Percentiles rank a stretch among this genome's conserved stretches.
phyloP scores from a whole-genome alignment of 495 filamentous ascomycete genomes.

The Talaromyces nanjingensis region DNA sequence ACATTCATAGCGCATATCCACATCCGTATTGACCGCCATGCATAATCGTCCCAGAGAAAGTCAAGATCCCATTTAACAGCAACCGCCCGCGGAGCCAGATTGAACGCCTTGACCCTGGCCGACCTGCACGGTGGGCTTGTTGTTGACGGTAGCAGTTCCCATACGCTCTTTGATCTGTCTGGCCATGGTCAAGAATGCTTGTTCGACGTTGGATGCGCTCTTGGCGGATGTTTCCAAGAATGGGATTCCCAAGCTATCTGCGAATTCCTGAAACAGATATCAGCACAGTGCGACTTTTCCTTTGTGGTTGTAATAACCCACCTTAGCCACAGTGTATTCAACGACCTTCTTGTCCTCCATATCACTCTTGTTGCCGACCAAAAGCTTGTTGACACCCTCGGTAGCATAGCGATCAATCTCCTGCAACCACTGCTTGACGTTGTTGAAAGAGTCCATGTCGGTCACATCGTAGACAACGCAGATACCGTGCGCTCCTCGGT shows the following conservation, averaged over 20 bases:
- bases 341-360: slow-evolving; percentile 99
- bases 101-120: slow-evolving; percentile 90
- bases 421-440: slow-evolving; percentile 99
- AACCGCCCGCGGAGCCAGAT: slow-evolving; percentile 81
- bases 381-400: slow-evolving; percentile 97
- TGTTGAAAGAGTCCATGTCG: slow-evolving; percentile 99
- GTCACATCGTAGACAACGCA: slow-evolving; percentile 99
- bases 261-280: slow-evolving; percentile 69
- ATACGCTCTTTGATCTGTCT: slow-evolving; percentile 99
- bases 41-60: slow-evolving; percentile 6
- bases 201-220: slow-evolving; percentile 98
- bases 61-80: slow-evolving; percentile 64
- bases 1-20: background rate
- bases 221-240: slow-evolving; percentile 99
- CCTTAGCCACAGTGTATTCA: slow-evolving; percentile 98
- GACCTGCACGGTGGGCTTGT: slow-evolving; percentile 96
- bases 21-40: background rate
- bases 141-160: slow-evolving; percentile 95
- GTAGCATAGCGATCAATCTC: slow-evolving; percentile 99
- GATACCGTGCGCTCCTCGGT: slow-evolving; percentile 96
- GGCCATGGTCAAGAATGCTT: slow-evolving; percentile 99
- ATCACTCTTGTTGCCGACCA: slow-evolving; percentile 99
- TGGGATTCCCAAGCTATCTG: slow-evolving; percentile 96
- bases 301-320: slow-evolving; percentile 30
- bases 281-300: slow-evolving; percentile 10